Conservation (phyloP, 78 protist genomes). For the Capsaspora owczarzaki region DNA sequence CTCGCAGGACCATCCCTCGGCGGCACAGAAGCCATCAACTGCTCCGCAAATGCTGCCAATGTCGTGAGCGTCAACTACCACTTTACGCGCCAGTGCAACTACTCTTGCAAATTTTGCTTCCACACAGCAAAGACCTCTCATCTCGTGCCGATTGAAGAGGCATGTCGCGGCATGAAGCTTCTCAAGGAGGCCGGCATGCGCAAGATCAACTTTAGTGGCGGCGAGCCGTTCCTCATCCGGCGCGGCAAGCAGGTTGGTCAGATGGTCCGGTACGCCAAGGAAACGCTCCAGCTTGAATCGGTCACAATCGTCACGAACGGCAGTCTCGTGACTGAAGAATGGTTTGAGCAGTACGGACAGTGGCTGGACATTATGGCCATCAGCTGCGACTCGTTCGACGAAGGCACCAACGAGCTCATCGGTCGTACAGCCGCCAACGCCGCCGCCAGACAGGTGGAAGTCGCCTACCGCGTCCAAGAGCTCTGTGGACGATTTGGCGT, state of each 20-base stretch:
- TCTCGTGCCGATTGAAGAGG: neutral
- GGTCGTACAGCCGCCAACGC: too few species aligned
- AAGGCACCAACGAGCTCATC: neutral
- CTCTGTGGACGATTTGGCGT: neutral
- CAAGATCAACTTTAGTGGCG: constrained; percentile 28
- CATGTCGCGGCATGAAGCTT: neutral
- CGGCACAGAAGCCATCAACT: too few species aligned
- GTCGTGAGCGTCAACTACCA: constrained; percentile 36
- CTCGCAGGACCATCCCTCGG: too few species aligned
- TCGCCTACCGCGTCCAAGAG: too few species aligned
- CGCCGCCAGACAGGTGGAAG: too few species aligned
- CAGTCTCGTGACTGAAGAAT: neutral
- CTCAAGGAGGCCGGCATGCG: constrained; percentile 17
- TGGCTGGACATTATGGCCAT: constrained; percentile 8
- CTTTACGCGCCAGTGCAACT: constrained; percentile 29
- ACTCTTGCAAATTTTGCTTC: constrained; percentile 20
- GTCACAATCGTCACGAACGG: constrained; percentile 19
- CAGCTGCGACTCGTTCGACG: constrained; percentile 6
- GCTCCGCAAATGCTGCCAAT: too few species aligned
- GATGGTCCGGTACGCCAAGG: neutral
- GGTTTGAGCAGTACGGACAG: neutral
- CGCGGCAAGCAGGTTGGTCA: constrained; percentile 1
- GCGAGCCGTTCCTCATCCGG: constrained; percentile 35
- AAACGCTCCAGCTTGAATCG: neutral
- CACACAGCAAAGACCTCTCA: constrained; percentile 13